Conservation (phyloP, 2,329 filamentous ascomycete species). For the Pseudomassariella vexata region DNA sequence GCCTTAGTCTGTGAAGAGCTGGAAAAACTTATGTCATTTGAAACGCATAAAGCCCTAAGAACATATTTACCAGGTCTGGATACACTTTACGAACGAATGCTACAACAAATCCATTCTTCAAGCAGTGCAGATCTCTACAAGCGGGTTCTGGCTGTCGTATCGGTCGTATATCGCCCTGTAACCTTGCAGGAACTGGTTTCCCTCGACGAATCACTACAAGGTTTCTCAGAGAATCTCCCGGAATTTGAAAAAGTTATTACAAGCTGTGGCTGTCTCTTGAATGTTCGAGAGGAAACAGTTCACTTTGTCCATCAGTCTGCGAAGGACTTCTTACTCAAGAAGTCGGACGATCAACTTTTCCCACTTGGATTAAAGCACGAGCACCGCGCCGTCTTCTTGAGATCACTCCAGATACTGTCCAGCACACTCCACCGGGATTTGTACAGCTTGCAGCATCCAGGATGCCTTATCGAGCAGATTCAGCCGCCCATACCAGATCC, state of each 20-base stretch:
- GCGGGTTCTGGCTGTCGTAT: conserved; percentile 25
- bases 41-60: conserved; percentile 5
- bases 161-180: conserved; percentile 29
- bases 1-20: conserved; percentile 31
- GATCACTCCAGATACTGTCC: conserved; percentile 25
- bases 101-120: conserved; percentile 22
- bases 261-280: conserved; percentile 34
- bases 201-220: conserved; percentile 7
- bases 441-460: conserved; percentile 21
- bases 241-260: conserved; percentile 21
- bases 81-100: conserved; percentile 31
- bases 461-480: conserved; percentile 16
- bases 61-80: conserved; percentile 28
- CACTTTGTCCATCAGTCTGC: conserved; percentile 37
- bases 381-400: conserved; percentile 26
- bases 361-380: conserved; percentile 14
- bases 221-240: conserved; percentile 9
- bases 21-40: conserved; percentile 8
- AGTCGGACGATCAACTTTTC: conserved; percentile 24
- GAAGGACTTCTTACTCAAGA: conserved; percentile 30
- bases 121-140: conserved; percentile 23
- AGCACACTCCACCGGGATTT: conserved; percentile 27
- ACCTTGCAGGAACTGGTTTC: conserved; percentile 25
- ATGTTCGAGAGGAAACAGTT: conserved; percentile 19
- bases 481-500: conserved; percentile 16